phyloP scores from a whole-genome alignment of 1,284 basidiomycete genomes.

The Ceratobasidium sp. region DNA sequence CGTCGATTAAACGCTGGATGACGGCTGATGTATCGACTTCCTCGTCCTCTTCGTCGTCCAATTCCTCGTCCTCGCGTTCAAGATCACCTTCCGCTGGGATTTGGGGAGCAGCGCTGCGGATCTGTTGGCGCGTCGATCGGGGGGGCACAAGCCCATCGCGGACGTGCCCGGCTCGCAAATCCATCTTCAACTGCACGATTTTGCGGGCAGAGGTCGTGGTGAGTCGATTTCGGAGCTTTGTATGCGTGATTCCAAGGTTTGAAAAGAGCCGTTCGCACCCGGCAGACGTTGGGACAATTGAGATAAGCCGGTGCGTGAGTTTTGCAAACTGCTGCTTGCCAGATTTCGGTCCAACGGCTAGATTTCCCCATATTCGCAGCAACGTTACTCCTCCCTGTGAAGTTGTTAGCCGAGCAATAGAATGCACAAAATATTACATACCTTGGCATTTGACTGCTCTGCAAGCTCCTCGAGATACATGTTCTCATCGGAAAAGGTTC shows the following conservation, averaged over 20 bases:
- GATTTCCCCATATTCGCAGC: neutral
- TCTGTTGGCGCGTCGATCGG: neutral
- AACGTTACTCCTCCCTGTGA: neutral
- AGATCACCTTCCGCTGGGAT: neutral
- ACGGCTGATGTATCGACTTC: neutral
- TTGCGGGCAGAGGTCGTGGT: neutral
- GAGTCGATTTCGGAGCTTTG: conserved; percentile 8
- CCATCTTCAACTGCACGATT: conserved; percentile 5
- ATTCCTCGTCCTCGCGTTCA: neutral
- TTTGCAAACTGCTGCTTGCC: conserved; percentile 1
- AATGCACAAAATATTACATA: neutral
- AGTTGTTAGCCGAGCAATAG: too few species aligned
- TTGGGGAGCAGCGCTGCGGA: neutral
- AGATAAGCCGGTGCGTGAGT: neutral
- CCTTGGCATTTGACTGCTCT: neutral
- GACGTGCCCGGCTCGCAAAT: neutral
- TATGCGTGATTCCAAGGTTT: conserved; percentile 1
- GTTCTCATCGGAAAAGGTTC: neutral
- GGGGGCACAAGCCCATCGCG: neutral
- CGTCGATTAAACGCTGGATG: neutral
- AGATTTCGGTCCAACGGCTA: neutral
- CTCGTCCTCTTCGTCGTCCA: neutral
- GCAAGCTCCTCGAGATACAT: neutral
- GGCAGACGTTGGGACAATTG: neutral
- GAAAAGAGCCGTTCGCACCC: conserved; percentile 9